Evolutionary conservation across 192 early-diverging fungal species (phyloP).

Genomic region (Blastocladiella britannica): DNA sequence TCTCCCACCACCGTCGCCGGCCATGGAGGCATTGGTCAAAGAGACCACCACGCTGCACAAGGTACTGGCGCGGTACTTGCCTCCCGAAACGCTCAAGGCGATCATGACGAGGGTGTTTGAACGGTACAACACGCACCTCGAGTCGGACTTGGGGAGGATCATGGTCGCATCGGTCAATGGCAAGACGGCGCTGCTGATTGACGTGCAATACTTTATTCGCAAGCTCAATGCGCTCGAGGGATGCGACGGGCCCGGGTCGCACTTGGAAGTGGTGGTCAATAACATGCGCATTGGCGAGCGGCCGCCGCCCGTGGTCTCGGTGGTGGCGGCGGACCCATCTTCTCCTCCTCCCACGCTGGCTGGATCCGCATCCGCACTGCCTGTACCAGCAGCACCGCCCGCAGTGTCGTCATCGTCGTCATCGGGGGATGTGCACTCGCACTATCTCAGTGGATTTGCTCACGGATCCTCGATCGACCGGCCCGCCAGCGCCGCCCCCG

Average conservation of each 20-base stretch:
- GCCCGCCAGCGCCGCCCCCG: too few species aligned
- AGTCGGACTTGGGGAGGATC: constrained; percentile 36
- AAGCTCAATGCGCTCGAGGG: constrained; percentile 43
- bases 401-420: too few species aligned
- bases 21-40: constrained; percentile 73
- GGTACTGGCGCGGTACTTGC: constrained; percentile 72
- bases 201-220: constrained; percentile 49
- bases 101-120: constrained; percentile 63
- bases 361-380: too few species aligned
- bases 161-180: constrained; percentile 15
- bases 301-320: not conserved
- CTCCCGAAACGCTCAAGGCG: constrained; percentile 37
- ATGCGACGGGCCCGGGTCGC: constrained; percentile 47
- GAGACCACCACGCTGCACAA: constrained; percentile 79
- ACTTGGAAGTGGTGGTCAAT: constrained; percentile 57
- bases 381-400: too few species aligned
- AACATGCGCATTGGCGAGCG: constrained; percentile 24
- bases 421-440: too few species aligned
- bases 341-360: too few species aligned
- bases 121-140: constrained; percentile 52
- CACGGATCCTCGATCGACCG: too few species aligned
- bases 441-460: too few species aligned
- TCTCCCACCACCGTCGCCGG: constrained; percentile 14
- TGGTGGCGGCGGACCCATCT: not conserved
- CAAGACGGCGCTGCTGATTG: constrained; percentile 45